phyloP scores from a whole-genome alignment of 2,329 filamentous ascomycete genomes.

The Hypoxylon sp. region DNA sequence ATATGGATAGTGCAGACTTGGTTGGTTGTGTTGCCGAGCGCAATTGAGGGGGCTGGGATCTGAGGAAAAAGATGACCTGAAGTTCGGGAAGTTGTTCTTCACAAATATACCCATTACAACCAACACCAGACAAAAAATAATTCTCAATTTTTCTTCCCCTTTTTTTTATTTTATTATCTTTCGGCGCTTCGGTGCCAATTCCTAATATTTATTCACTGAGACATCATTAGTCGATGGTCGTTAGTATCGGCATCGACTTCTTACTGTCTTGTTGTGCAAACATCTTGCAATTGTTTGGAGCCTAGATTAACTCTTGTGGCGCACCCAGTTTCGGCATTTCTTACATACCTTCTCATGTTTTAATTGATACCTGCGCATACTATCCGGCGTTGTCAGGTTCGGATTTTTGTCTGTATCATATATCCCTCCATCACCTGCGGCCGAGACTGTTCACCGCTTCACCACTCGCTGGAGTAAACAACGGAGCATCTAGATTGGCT shows the following conservation, averaged over 20 bases:
- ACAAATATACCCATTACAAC: slow-evolving; percentile 26
- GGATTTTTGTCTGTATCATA: slow-evolving; percentile 22
- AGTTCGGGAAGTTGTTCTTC: slow-evolving; percentile 18
- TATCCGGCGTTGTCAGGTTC: slow-evolving; percentile 23
- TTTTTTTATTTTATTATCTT: slow-evolving; percentile 16
- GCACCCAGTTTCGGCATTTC: slow-evolving; percentile 24
- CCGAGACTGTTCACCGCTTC: slow-evolving; percentile 38
- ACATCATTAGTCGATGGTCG: slow-evolving; percentile 22
- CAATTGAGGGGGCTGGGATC: slow-evolving; percentile 47
- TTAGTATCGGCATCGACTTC: slow-evolving; percentile 11
- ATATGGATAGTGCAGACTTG: slow-evolving; percentile 29
- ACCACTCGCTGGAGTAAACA: slow-evolving; percentile 34
- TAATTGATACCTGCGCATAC: slow-evolving; percentile 26
- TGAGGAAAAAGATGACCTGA: slow-evolving; percentile 23
- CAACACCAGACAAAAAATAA: slow-evolving; percentile 33
- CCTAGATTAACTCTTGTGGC: slow-evolving; percentile 30
- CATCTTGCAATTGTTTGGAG: slow-evolving; percentile 26
- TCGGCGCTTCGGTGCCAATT: slow-evolving; percentile 12
- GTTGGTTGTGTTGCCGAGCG: slow-evolving; percentile 42
- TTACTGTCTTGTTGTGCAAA: slow-evolving; percentile 15
- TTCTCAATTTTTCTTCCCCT: slow-evolving; percentile 8
- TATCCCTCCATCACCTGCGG: slow-evolving; percentile 23
- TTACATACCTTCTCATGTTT: slow-evolving; percentile 28
- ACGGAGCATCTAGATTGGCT: slow-evolving; percentile 38
- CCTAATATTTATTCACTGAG: slow-evolving; percentile 30